Evolutionary conservation across 352 stramenopile species (phyloP), one percentile per base, ranked within the genome.

Genomic region (Halophytophthora batemanensis): DNA sequence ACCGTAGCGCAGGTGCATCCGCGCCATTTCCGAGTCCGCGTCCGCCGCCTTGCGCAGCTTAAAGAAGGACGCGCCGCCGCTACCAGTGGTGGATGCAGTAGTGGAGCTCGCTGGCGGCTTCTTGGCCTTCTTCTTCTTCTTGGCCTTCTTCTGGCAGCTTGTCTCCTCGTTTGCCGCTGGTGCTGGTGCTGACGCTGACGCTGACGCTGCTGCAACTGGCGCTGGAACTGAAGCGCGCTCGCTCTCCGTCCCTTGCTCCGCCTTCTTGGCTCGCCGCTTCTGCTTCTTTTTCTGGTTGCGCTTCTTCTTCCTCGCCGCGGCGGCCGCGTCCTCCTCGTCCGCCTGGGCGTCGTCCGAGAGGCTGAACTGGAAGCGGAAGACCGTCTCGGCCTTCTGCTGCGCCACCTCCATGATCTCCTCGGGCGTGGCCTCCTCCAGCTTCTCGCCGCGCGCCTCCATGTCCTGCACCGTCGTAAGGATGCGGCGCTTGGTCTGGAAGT

Each of bases 1-100:
- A 17, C 78, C 78, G 43, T 89, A 89, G 18, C 67, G 71, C 14
- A 89, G 63, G 23, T 89, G 78, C 78, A 89, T 89, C 55, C 79
- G 81, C 18, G 74, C 69, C 31, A 86, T 53, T 59, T 89, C 78
- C 4, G 71, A 83, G 56, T 89, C 78, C 37, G 66, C 78, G 39
- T 71, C 77, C 36, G 69, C 82, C 7, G 76, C 69, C 33, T 87
- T 87, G 18, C 71, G 69, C 33, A 89, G 56, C 50, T 73, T 83
- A 6, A 88, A 22, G 29, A 86, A 83, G 2, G 74, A 71, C n/a
- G 67, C 60, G 2, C n/a, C n/a, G n/a, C n/a, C n/a, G n/a, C n/a
- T n/a, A n/a, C n/a, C n/a, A n/a, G n/a, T n/a, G n/a, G n/a, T n/a
- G n/a, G n/a, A n/a, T n/a, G n/a, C n/a, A n/a, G 45, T 29, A 25